Evolutionary conservation across 2,329 filamentous ascomycete species (phyloP), one percentile per base, ranked within the genome.

Genomic region (Bipolaris sorokiniana): DNA sequence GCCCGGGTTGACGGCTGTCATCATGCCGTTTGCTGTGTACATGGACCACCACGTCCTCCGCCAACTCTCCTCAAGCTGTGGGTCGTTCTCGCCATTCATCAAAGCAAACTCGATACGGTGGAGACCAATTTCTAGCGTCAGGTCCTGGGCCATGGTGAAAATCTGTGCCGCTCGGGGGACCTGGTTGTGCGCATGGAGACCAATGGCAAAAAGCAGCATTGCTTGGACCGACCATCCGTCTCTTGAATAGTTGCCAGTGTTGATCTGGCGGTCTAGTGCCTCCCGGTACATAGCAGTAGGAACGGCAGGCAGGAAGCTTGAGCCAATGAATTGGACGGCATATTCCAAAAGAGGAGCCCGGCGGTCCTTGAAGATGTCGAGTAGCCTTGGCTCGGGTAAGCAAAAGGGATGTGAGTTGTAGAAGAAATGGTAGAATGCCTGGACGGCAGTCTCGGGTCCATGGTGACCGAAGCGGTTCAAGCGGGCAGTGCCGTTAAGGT

Each of bases 1-100:
- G 59, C 86, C 84, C 11, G 88, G 84, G 64, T 90, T 90, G 64
- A 96, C 87, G 3, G 90, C 91, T 5, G 91, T 90, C 64, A 96
- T 84, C 84, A 96, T 89, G 52, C 89, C 91, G 72, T 96, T 92
- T 13, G 91, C 84, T n/a, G 91, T 84, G 70, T 89, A 94, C 37
- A 91, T 69, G 66, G 86, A 92, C 93, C 93, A 97, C 92, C 92
- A 97, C 1, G 92, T 97, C 56, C 93, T 84, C 16, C 92, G 85
- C 85, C 91, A 89, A 72, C 89, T 91, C 76, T 97, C 93, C 71
- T 94, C 90, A 3, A 93, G 73, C 1, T 92, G 81, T 0, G 86
- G 81, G 57, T 89, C 85, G 5, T 86, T 86, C 26, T 83, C 80
- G 15, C 89, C 88, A 65, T 91, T 81, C 5, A 82, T 76, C 0